phyloP scores from a whole-genome alignment of 345 rosid genomes.

The Hirschfeldia incana region DNA sequence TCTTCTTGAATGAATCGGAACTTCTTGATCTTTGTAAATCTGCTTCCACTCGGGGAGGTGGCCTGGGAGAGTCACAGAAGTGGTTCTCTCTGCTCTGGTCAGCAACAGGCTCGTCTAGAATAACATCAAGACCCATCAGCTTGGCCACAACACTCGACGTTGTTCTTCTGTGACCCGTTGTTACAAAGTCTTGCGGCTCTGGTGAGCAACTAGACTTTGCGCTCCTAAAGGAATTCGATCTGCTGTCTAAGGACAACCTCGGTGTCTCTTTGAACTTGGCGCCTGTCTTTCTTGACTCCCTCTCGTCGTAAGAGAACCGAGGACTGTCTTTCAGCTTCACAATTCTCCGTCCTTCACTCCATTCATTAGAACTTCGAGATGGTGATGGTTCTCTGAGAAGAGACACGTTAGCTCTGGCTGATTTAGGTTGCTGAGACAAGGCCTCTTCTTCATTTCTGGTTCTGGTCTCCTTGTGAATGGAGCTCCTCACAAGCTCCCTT shows the following conservation, averaged over 20 bases:
- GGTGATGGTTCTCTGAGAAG: constrained; percentile 51
- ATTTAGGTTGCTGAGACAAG: constrained; percentile 59
- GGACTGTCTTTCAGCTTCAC: constrained; percentile 57
- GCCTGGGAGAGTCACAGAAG: constrained; percentile 53
- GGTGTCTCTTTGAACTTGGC: constrained; percentile 77
- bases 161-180: constrained; percentile 49
- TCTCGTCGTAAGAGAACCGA: constrained; percentile 86
- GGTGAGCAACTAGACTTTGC: constrained; percentile 39
- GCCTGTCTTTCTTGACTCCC: constrained; percentile 59
- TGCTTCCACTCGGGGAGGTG: constrained; percentile 42
- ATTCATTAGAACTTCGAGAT: constrained; percentile 43
- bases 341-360: constrained; percentile 42
- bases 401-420: constrained; percentile 48
- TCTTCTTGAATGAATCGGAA: constrained; percentile 48
- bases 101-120: constrained; percentile 43
- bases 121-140: constrained; percentile 85
- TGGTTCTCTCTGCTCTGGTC: constrained; percentile 43
- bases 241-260: constrained; percentile 87
- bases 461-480: constrained; percentile 63
- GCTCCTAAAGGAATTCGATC: constrained; percentile 52
- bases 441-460: constrained; percentile 61
- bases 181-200: constrained; percentile 55
- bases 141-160: constrained; percentile 76
- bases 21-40: constrained; percentile 46
- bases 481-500: constrained; percentile 57